Conservation (phyloP, 2,329 filamentous ascomycete genomes). For the Xylariomycetidae sp. region DNA sequence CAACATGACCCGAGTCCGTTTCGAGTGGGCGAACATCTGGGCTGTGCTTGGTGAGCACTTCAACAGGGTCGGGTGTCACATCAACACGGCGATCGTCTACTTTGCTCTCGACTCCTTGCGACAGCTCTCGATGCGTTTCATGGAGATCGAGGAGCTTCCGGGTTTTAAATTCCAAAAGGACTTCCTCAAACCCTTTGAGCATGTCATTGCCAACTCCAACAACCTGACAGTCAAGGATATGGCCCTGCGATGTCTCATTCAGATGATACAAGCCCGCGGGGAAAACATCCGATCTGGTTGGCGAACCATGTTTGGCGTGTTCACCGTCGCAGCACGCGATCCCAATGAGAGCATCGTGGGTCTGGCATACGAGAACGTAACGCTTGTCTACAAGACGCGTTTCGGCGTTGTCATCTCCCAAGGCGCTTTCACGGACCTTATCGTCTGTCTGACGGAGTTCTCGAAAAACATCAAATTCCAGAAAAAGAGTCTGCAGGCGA, state of each 20-base stretch:
- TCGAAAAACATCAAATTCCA: slow-evolving; percentile 98
- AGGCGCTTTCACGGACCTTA: slow-evolving; percentile 91
- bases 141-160: slow-evolving; percentile 95
- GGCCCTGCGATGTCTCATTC: slow-evolving; percentile 90
- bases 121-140: slow-evolving; percentile 96
- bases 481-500: slow-evolving; percentile 94
- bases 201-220: slow-evolving; percentile 89
- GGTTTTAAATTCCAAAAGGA: slow-evolving; percentile 99
- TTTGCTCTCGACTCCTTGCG: slow-evolving; percentile 94
- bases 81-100: slow-evolving; percentile 94
- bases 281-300: slow-evolving; percentile 97
- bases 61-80: slow-evolving; percentile 94
- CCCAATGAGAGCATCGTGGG: slow-evolving; percentile 95
- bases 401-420: slow-evolving; percentile 96
- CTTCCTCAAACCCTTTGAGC: slow-evolving; percentile 96
- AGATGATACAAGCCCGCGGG: slow-evolving; percentile 97
- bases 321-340: slow-evolving; percentile 90
- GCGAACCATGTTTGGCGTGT: slow-evolving; percentile 99
- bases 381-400: slow-evolving; percentile 88
- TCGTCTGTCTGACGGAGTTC: slow-evolving; percentile 96
- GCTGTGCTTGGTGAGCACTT: slow-evolving; percentile 97
- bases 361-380: slow-evolving; percentile 94
- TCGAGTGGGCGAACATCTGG: slow-evolving; percentile 98
- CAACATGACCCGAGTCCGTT: slow-evolving; percentile 98
- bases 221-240: slow-evolving; percentile 95